Conservation (phyloP, 225 moss, liverwort and hornwort genomes). For the Climacium dendroides region DNA sequence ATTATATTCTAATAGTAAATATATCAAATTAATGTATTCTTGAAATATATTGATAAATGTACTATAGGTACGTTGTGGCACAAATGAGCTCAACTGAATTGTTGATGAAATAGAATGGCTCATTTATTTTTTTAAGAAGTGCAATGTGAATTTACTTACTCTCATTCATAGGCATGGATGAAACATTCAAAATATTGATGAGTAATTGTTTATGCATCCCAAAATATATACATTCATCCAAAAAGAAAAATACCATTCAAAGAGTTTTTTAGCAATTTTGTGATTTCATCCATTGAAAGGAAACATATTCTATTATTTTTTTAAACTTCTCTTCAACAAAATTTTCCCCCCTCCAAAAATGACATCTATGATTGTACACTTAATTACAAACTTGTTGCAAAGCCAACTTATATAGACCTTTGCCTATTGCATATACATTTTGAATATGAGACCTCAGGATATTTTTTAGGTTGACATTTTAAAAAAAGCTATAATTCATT, state of each 20-base stretch:
- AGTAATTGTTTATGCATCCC: background rate
- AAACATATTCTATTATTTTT: background rate
- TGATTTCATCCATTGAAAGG: background rate
- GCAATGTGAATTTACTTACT: background rate
- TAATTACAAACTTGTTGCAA: background rate
- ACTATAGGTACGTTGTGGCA: background rate
- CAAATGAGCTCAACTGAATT: rapidly evolving
- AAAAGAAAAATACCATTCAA: rapidly evolving
- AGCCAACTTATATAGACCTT: background rate
- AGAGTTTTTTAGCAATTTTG: background rate
- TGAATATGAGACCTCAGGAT: background rate
- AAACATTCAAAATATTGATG: background rate
- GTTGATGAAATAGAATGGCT: rapidly evolving
- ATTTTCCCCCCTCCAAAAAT: background rate
- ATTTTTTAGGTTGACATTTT: rapidly evolving
- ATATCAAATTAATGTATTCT: background rate
- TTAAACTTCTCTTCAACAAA: background rate
- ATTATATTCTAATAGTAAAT: background rate
- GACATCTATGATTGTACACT: background rate
- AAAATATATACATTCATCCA: background rate
- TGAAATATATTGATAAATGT: too few species aligned
- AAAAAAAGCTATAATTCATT: background rate
- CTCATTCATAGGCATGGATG: background rate
- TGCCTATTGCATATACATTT: rapidly evolving
- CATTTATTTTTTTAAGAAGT: background rate